Evolutionary conservation across 345 rosid species (phyloP).

Genomic region (Pistacia vera): DNA sequence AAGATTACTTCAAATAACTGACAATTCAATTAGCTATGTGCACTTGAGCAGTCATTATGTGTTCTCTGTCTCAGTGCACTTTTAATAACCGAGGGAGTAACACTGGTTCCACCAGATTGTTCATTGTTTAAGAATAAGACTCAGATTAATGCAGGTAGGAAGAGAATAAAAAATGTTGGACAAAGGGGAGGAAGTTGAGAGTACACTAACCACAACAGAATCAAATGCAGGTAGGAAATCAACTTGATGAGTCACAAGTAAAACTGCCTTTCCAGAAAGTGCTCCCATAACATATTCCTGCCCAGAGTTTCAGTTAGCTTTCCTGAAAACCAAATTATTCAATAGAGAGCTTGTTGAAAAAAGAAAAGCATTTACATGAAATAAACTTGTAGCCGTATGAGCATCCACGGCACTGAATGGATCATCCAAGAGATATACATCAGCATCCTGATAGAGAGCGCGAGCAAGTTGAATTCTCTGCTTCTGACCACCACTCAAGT

Average conservation of each 20-base stretch:
- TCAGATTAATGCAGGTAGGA: not conserved
- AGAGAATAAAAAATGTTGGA: not conserved
- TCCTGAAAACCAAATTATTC: conserved; percentile 7
- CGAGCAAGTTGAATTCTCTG: conserved; percentile 98
- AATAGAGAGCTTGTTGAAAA: not conserved
- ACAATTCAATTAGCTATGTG: not conserved
- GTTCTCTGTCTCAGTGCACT: no score
- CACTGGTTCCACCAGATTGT: no score
- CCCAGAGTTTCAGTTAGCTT: conserved; percentile 31
- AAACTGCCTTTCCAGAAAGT: conserved; percentile 71
- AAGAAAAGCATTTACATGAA: conserved; percentile 52
- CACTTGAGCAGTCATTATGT: no score
- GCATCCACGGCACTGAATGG: conserved; percentile 99
- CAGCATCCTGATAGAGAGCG: conserved; percentile 92
- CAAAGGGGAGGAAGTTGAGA: not conserved
- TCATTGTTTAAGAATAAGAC: no score
- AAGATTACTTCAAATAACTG: not conserved
- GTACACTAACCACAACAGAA: conserved; percentile 69
- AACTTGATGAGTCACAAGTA: conserved; percentile 96
- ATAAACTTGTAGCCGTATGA: conserved; percentile 85
- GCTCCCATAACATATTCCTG: conserved; percentile 88
- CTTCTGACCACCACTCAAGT: conserved; percentile 97
- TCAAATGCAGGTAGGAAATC: conserved; percentile 94
- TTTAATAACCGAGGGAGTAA: no score
- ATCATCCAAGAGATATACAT: conserved; percentile 89